Base-by-base conservation (phyloP, 345 rosid species). In the Camelina sativa region DNA sequence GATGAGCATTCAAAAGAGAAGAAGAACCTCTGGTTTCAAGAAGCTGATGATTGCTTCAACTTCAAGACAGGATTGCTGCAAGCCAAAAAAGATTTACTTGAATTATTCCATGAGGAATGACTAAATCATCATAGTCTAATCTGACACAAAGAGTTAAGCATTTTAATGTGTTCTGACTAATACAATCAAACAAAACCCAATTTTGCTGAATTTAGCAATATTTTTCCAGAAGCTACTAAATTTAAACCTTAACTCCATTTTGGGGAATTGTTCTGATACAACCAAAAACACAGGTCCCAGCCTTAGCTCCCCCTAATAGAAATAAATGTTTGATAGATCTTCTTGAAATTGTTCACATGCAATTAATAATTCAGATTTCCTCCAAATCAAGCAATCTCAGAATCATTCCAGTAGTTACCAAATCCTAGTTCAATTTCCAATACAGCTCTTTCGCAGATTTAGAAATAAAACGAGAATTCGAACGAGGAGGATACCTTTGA, bases 11-110 rank as follows among this genome's bases (percentile, higher is more conserved):
- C 7, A 54, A 15, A 25, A 56, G 52, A 43, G 30, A 84, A 43
- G 30, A 84, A 74, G 68, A 81, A 95, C 99, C 99, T 95, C 84
- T 25, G 99, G 99, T 86, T 89, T 88, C 86, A 92, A 84, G 81
- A 40, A 71, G 76, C 85, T 81, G 76, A 96, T 78, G 52, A 96
- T 77, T 59, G 91, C 92, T 82, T 91, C 80, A 76, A 96, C 99
- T 82, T 92, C 80, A 28, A 63, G 47, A 77, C 80, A 77, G 0
- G 80, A 77, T 77, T 77, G 72, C 80, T 77, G 53, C 30, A 71
- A 30, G 16, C 55, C 30, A 28, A 0, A 28, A 70, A 57, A 1
- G 23, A 47, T 55, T 3, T 23, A 34, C 51, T 62, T 43, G 0
- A n/a, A 53, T 68, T 25, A 74, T 16, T 43, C 59, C 13, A 22